These are phyloP conservation scores for Verticillium zaregamsianum DNA, from an alignment of 2,329 filamentous ascomycete species.

Conservation along the genomic window DNA sequence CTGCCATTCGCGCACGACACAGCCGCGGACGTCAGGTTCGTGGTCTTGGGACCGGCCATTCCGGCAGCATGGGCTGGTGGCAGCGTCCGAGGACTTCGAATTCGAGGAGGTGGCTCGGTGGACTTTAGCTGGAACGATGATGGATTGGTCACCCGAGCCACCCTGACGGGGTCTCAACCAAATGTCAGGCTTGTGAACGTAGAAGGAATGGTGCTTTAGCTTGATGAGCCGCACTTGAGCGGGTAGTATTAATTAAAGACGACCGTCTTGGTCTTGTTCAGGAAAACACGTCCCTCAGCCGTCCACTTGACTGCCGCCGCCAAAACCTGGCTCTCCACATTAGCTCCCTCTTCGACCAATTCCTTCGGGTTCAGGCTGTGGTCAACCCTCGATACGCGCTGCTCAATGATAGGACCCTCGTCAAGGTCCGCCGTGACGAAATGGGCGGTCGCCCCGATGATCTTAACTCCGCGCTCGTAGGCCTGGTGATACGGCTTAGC, in stretches of 20 bases:
- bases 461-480: slow-evolving; percentile 82
- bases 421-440: slow-evolving; percentile 83
- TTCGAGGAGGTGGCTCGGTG: slow-evolving; percentile 38
- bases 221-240: neutral
- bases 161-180: slow-evolving; percentile 3
- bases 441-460: slow-evolving; percentile 81
- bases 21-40: slow-evolving; percentile 19
- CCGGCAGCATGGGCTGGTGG: slow-evolving; percentile 38
- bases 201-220: neutral
- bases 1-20: slow-evolving; percentile 25
- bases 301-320: slow-evolving; percentile 82
- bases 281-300: slow-evolving; percentile 70
- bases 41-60: slow-evolving; percentile 44
- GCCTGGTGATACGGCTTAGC: slow-evolving; percentile 87
- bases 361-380: slow-evolving; percentile 73
- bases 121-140: slow-evolving; percentile 38
- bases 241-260: slow-evolving; percentile 52
- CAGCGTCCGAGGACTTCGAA: slow-evolving; percentile 35
- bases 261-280: slow-evolving; percentile 77
- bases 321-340: slow-evolving; percentile 79
- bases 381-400: slow-evolving; percentile 72
- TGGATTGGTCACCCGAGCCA: slow-evolving; percentile 23
- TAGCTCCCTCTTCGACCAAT: slow-evolving; percentile 74
- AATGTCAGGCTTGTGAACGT: slow-evolving; percentile 13
- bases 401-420: slow-evolving; percentile 85